Evolutionary conservation across 768 basidiomycete species (phyloP), one percentile per base, ranked within the genome.

Genomic region (Suillus lakei): DNA sequence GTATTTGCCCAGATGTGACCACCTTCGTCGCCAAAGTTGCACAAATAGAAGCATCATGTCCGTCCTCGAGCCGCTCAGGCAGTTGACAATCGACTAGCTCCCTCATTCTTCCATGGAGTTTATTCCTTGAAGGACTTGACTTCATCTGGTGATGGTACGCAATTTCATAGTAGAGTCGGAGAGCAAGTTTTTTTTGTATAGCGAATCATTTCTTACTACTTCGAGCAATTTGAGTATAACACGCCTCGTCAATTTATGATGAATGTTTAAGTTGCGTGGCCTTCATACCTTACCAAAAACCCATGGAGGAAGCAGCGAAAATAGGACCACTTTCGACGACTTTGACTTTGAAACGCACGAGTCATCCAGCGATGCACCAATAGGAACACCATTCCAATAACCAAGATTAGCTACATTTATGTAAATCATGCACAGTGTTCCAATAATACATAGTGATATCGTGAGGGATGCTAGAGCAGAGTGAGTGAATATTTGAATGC

Each of bases 401-500:
- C 53, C 53, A 54, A 34, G 13, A 34, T 3, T 54, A 13, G 30
- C 32, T 54, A 54, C 34, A 54, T 21, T 54, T 21, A 54, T 54
- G 53, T 54, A 34, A 54, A 34, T 54, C 53, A 54, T 54, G 34
- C 32, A 51, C 13, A n/a, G 26, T 23, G 58, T 59, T 39, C 58
- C 58, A 41, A 41, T 59, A 41, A 59, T n/a, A n/a, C n/a, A n/a
- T 7, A 21, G 18, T 41, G 58, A 28, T 59, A 59, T 59, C 39
- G 16, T 41, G 28, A 56, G 16, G 26, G 1, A 23, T 58, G 34
- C 56, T 39, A 58, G 16, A 59, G 3, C 41, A 59, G 26, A 39
- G 38, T 41, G 12, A 59, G n/a, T n/a, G n/a, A n/a, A n/a, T n/a
- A n/a, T n/a, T 59, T 59, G 58, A 59, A 59, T 41, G 58, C 39